These are phyloP conservation scores for Hyphodiscus hymeniophilus DNA, from an alignment of 495 filamentous ascomycete species.

Conservation along the genomic window DNA sequence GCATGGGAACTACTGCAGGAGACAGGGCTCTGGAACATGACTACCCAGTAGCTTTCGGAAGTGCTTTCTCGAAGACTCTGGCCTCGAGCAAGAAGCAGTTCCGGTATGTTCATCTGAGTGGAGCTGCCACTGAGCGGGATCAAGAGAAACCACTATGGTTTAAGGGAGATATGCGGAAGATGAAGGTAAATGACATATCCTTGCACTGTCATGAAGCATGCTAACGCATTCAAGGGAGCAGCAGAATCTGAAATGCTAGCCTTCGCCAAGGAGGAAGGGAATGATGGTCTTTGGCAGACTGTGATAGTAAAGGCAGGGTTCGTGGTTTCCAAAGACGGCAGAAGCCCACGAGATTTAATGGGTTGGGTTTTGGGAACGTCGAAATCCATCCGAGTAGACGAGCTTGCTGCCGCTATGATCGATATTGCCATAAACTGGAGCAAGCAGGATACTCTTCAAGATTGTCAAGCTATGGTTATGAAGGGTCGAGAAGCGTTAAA, in stretches of 20 bases:
- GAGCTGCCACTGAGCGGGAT: constrained; percentile 37
- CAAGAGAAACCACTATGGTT: constrained; percentile 36
- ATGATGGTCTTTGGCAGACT: constrained; percentile 2
- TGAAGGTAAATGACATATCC: constrained; percentile 30
- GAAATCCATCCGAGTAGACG: constrained; percentile 26
- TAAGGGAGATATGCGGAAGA: constrained; percentile 31
- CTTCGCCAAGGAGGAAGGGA: constrained; percentile 1
- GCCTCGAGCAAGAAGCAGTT: constrained; percentile 25
- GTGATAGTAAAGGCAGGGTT: constrained; percentile 23
- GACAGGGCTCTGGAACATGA: constrained; percentile 26
- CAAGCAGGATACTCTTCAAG: constrained; percentile 8
- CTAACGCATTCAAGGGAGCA: constrained; percentile 1
- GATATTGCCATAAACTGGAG: constrained; percentile 30
- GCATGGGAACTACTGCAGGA: constrained; percentile 13
- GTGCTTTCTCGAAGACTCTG: constrained; percentile 25
- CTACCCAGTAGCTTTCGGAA: constrained; percentile 26
- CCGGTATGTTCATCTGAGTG: constrained; percentile 44
- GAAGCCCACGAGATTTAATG: constrained; percentile 22
- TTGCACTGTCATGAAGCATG: no score
- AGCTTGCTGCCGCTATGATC: constrained; percentile 33
- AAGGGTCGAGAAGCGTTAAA: no score
- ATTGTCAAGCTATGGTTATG: no score
- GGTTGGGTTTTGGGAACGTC: constrained; percentile 9
- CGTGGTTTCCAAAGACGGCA: constrained; percentile 30
- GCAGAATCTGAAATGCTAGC: constrained; percentile 10